A percentile compares a stretch with the other conserved stretches of the same genome.
Evolutionary conservation across 2,329 filamentous ascomycete species (phyloP).

Genomic region (Arthrinium puccinioides): DNA sequence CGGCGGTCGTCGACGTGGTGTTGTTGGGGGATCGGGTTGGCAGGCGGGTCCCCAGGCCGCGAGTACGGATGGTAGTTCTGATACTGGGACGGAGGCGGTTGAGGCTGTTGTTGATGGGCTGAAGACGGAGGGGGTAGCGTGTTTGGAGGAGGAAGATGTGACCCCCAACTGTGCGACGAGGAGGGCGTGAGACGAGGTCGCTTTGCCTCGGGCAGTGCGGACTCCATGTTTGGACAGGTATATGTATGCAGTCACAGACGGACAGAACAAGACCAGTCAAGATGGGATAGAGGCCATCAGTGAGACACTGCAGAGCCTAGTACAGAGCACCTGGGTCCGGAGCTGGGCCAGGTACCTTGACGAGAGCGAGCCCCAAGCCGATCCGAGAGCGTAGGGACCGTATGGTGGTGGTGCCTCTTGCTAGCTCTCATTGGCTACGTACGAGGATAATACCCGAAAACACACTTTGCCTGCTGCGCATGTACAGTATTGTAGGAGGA

Average conservation of each 20-base stretch:
- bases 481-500: too few relatives aligned
- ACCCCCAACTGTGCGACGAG: slow-evolving; percentile 35
- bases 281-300: slow-evolving; percentile 3
- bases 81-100: slow-evolving; percentile 30
- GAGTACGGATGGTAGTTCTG: slow-evolving; percentile 27
- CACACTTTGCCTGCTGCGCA: too few relatives aligned
- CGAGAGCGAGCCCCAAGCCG: slow-evolving; percentile 1
- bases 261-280: slow-evolving; percentile 14
- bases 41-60: slow-evolving; percentile 28
- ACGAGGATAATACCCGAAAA: too few relatives aligned
- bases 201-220: slow-evolving; percentile 51
- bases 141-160: slow-evolving; percentile 39
- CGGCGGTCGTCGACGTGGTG: slow-evolving; percentile 46
- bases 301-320: slow-evolving; percentile 18
- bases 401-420: slow-evolving; percentile 5
- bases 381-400: slow-evolving; percentile 5
- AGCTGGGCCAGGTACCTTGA: slow-evolving; percentile 8
- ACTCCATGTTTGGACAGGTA: slow-evolving; percentile 51
- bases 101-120: slow-evolving; percentile 28
- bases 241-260: slow-evolving; percentile 24
- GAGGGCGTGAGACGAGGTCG: slow-evolving; percentile 45
- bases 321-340: slow-evolving; percentile 16
- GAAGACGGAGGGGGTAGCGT: slow-evolving; percentile 24
- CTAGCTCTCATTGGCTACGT: slow-evolving; percentile 3
- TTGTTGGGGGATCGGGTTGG: slow-evolving; percentile 33